These are phyloP conservation scores for Botryococcus braunii DNA, from an alignment of 163 green algal genomes.

Conservation along the genomic window DNA sequence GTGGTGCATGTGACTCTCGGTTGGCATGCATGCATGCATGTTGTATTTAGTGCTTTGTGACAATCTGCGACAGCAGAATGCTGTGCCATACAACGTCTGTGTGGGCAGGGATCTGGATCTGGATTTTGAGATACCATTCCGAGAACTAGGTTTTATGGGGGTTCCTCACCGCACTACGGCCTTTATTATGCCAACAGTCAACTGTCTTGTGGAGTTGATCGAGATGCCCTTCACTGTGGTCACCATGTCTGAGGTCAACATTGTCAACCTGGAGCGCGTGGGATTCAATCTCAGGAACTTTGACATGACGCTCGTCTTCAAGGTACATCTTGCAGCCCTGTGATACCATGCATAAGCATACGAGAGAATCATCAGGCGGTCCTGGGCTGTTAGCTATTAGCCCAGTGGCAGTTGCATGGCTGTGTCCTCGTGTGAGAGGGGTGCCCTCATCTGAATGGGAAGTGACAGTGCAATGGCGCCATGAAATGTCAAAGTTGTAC, in stretches of 20 bases:
- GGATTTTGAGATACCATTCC: conserved; percentile 96
- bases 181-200: conserved; percentile 89
- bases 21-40: too few species aligned
- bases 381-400: too few species aligned
- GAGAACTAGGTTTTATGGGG: conserved; percentile 90
- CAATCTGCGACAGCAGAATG: background rate
- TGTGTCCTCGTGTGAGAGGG: too few species aligned
- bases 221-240: conserved; percentile 93
- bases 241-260: conserved; percentile 48
- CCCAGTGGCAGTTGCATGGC: too few species aligned
- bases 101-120: conserved; percentile 66
- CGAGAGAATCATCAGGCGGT: too few species aligned
- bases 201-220: conserved; percentile 93
- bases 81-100: background rate
- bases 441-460: too few species aligned
- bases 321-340: too few species aligned
- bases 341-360: too few species aligned
- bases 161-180: conserved; percentile 72
- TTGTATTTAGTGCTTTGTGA: too few species aligned
- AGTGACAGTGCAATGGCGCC: too few species aligned
- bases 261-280: conserved; percentile 94
- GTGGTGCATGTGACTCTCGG: too few species aligned
- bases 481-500: too few species aligned
- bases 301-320: conserved; percentile 98
- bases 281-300: conserved; percentile 98